Base-by-base conservation (phyloP, 2,329 filamentous ascomycete genomes). In the Aureobasidium sp. region DNA sequence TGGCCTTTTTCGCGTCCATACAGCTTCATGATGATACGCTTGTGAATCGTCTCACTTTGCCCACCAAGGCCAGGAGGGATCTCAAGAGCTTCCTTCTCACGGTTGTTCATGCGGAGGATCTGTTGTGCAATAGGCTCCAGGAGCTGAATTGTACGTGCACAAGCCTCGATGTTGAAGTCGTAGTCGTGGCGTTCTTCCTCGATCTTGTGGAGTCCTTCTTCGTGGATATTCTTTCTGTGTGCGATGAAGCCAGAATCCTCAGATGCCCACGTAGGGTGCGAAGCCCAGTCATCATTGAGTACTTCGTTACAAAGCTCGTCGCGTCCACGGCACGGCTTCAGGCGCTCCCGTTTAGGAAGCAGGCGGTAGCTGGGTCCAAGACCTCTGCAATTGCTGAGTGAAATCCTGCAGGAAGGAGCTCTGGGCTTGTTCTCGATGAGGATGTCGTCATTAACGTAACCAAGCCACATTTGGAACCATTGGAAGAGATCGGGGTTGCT, bases 171-270 rank as follows among this genome's bases (percentile, higher is more conserved):
- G 66, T 96, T 93, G 71, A 94, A 95, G 68, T 98, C 93, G 63
- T 98, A 98, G 66, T 98, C 93, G 65, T 98, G 93, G 4, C 93
- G 86, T 68, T 98, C 93, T 70, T 98, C 93, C 70, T 98, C 93
- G 56, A 98, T 96, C 17, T 93, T 80, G 66, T 98, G 93, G 7
- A 98, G 80, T 27, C 87, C 87, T 69, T 98, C 93, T 68, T 98
- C 93, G 59, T 86, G 95, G 52, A 86, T 82, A 62, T 98, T 98
- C 79, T 98, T 98, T 57, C 91, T 83, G 71, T 98, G 93, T 11
- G 93, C 93, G 56, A 98, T 91, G 62, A 98, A 98, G 0, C 93
- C 93, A 39, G 88, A 95, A 66, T 98, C 93, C 69, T 98, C 93
- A 1, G 91, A 97, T 1, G 91, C 93, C 93, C 93, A 98, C 0